Evolutionary conservation across 176 grass and related monocot genomes (phyloP).

Genomic region (Pharus latifolius): DNA sequence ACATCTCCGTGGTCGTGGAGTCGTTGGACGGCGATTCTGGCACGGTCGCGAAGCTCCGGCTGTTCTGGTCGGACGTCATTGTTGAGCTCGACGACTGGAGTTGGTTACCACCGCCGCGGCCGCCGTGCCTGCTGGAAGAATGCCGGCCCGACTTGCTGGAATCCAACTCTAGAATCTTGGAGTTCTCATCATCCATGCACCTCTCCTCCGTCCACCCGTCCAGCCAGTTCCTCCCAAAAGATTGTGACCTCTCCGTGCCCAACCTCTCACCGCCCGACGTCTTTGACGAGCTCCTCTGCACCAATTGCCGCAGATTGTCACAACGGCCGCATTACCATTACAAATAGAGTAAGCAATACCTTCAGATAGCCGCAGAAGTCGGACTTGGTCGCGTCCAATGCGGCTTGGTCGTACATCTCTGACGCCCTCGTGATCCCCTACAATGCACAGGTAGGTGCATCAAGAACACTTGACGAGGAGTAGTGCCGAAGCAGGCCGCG

Average conservation of each 20-base stretch:
- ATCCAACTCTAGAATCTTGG: slow-evolving; percentile 89
- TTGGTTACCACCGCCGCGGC: background rate
- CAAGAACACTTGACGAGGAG: background rate
- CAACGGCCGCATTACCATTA: background rate
- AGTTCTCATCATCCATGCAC: slow-evolving; percentile 75
- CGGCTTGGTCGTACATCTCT: slow-evolving; percentile 56
- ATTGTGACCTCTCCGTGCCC: slow-evolving; percentile 46
- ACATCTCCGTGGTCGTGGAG: slow-evolving; percentile 52
- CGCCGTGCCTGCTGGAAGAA: slow-evolving; percentile 17
- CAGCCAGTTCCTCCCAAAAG: slow-evolving; percentile 77
- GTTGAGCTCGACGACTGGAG: slow-evolving; percentile 56
- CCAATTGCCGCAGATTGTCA: background rate
- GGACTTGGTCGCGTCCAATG: slow-evolving; percentile 21
- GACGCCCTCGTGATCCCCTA: slow-evolving; percentile 51
- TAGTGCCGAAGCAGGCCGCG: background rate
- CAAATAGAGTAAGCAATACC: slow-evolving; percentile 10
- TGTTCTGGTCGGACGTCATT: slow-evolving; percentile 46
- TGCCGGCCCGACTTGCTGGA: slow-evolving; percentile 65
- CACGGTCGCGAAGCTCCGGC: slow-evolving; percentile 50
- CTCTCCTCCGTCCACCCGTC: slow-evolving; percentile 86
- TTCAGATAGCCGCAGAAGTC: slow-evolving; percentile 46
- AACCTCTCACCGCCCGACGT: slow-evolving; percentile 27
- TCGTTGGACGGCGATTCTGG: slow-evolving; percentile 61
- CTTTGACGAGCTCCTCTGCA: slow-evolving; percentile 43
- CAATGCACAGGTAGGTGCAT: background rate